Evolutionary conservation across 73 alveolate species (phyloP).

Genomic region (Paramecium primaurelia): DNA sequence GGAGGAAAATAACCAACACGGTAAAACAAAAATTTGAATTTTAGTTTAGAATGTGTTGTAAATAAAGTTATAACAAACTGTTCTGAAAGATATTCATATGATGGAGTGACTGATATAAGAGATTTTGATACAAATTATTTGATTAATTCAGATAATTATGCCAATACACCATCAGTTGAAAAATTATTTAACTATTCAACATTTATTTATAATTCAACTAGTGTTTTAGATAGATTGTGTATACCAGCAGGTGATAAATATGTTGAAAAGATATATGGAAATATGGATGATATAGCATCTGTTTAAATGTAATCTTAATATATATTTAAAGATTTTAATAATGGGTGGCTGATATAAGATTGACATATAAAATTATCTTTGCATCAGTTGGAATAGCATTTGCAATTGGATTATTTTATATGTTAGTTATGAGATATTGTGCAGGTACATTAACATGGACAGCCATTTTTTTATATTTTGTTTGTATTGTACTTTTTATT

Average conservation of each 20-base stretch:
- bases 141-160: not conserved
- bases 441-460: constrained; percentile 32
- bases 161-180: not conserved
- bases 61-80: not conserved
- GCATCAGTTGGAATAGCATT: constrained; percentile 44
- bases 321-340: not conserved
- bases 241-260: constrained; percentile 26
- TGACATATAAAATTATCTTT: constrained; percentile 11
- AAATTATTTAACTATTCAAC: constrained; percentile 19
- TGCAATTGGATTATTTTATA: constrained; percentile 10
- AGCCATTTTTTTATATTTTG: constrained; percentile 14
- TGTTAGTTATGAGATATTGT: constrained; percentile 32
- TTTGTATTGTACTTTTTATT: not conserved
- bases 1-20: not conserved
- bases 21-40: not conserved
- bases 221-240: constrained; percentile 16
- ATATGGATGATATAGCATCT: not conserved
- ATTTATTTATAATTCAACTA: constrained; percentile 11
- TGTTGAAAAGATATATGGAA: not conserved
- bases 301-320: not conserved
- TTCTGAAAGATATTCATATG: constrained; percentile 1
- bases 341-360: constrained; percentile 36
- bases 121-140: not conserved
- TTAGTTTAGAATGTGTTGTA: not conserved
- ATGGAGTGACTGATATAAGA: not conserved